These are phyloP conservation scores for Penicillium sp. DNA, from an alignment of 2,329 filamentous ascomycete species.

Conservation along the genomic window DNA sequence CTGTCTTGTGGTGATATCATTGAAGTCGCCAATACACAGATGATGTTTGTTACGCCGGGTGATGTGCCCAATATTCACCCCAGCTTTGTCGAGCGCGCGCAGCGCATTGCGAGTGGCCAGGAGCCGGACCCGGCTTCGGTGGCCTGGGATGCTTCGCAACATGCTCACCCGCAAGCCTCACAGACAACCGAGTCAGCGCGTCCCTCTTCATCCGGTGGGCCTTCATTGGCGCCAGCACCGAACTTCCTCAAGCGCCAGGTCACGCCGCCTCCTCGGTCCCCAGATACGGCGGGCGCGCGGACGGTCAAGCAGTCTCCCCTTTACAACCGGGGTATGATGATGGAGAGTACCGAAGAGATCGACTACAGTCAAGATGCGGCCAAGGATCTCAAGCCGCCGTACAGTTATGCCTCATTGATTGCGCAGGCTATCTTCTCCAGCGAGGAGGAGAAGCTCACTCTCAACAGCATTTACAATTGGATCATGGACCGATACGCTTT, in stretches of 20 bases:
- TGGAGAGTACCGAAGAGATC: constrained; percentile 54
- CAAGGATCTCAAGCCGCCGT: constrained; percentile 90
- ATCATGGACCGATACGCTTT: constrained; percentile 92
- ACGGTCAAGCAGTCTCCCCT: constrained; percentile 48
- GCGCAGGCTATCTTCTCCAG: constrained; percentile 91
- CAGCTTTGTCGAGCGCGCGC: constrained; percentile 68
- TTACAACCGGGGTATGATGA: constrained; percentile 53
- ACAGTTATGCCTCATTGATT: constrained; percentile 95
- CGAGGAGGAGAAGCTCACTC: constrained; percentile 80
- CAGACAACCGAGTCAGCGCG: constrained; percentile 20
- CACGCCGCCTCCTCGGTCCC: constrained; percentile 42
- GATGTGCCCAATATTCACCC: constrained; percentile 69
- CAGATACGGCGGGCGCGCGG: constrained; percentile 40
- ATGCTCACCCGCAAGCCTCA: constrained; percentile 38
- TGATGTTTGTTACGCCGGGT: constrained; percentile 96
- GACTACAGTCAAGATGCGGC: constrained; percentile 73
- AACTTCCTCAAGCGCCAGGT: constrained; percentile 46
- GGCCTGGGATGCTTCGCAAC: constrained; percentile 38
- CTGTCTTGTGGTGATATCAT: constrained; percentile 87
- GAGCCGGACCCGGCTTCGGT: constrained; percentile 33
- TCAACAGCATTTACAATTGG: constrained; percentile 90
- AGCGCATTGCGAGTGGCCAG: constrained; percentile 43
- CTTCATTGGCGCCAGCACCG: constrained; percentile 44
- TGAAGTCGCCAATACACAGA: constrained; percentile 88
- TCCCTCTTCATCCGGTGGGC: constrained; percentile 29